Conservation (phyloP, 495 filamentous ascomycete genomes). For the Amniculicola lignicola region DNA sequence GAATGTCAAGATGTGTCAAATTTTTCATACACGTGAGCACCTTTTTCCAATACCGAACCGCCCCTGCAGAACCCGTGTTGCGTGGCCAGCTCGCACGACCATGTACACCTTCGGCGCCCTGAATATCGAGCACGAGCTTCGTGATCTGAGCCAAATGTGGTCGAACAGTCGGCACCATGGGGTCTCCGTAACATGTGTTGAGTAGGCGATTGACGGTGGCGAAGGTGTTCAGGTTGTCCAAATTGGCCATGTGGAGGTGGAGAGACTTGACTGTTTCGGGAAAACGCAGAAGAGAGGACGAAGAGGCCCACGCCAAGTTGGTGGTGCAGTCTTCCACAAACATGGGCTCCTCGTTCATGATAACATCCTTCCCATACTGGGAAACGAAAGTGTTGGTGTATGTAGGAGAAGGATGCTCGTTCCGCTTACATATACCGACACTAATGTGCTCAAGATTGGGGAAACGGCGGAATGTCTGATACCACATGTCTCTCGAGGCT, state of each 20-base stretch:
- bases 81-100: constrained; percentile 3
- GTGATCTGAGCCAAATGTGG: constrained; percentile 2
- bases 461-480: not conserved
- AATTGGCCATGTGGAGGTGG: constrained; percentile 2
- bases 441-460: constrained; percentile 10
- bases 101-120: constrained; percentile 3
- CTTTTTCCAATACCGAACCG: constrained; percentile 1
- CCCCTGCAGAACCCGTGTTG: not conserved
- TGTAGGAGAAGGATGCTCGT: constrained; percentile 7
- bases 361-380: constrained; percentile 1
- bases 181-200: not conserved
- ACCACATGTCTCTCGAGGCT: not conserved
- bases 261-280: constrained; percentile 8
- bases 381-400: constrained; percentile 13
- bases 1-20: not conserved
- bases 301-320: constrained; percentile 16
- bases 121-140: not conserved
- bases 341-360: not conserved
- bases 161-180: not conserved
- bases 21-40: not conserved
- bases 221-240: constrained; percentile 18
- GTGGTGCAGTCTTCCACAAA: constrained; percentile 8
- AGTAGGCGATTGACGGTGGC: constrained; percentile 19
- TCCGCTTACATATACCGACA: constrained; percentile 11
- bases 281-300: not conserved